Evolutionary conservation across 345 rosid genomes (phyloP).

Genomic region (Litchi chinensis): DNA sequence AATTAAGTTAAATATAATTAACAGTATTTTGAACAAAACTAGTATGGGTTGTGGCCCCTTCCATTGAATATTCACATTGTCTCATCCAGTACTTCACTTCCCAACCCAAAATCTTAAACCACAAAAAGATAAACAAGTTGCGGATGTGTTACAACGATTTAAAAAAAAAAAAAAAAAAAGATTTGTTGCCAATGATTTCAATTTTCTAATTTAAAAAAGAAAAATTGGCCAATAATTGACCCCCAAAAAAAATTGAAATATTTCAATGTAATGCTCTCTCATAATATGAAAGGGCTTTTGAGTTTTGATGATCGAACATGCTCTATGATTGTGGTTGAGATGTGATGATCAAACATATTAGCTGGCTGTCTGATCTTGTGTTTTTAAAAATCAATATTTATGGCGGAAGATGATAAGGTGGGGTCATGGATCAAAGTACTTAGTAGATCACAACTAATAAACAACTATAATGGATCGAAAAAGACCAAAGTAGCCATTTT

Average conservation of each 20-base stretch:
- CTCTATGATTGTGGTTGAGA: background rate
- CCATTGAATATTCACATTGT: background rate
- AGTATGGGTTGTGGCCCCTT: background rate
- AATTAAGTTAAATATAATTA: background rate
- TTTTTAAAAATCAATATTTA: background rate
- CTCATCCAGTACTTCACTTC: background rate
- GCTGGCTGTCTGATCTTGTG: background rate
- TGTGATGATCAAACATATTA: background rate
- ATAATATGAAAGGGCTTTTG: conserved; percentile 6
- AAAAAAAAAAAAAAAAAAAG: no score
- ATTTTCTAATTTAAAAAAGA: background rate
- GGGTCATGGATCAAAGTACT: background rate
- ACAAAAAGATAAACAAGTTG: background rate
- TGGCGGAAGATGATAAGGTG: background rate
- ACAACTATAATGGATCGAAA: background rate
- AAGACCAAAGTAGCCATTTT: background rate
- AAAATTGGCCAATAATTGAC: background rate
- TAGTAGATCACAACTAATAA: background rate
- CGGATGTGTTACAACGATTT: no score
- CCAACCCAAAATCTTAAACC: background rate
- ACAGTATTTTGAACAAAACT: background rate
- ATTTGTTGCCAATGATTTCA: no score
- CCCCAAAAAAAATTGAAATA: background rate
- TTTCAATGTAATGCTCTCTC: background rate
- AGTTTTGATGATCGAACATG: background rate